Conservation (phyloP, 2,329 filamentous ascomycete genomes). For the Akanthomyces uredinophilus region DNA sequence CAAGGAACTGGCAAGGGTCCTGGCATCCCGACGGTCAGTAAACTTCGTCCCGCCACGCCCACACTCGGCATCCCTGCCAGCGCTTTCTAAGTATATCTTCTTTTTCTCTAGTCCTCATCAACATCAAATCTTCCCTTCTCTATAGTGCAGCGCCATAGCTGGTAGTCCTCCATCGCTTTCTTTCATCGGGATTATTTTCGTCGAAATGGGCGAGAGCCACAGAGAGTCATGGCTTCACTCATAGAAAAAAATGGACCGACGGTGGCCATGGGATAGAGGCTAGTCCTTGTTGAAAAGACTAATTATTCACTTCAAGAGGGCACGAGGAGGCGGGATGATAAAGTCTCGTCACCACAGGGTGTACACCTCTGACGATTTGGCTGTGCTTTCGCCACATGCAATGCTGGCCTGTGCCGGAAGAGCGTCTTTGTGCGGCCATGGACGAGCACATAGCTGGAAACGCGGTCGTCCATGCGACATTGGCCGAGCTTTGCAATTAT, state of each 20-base stretch:
- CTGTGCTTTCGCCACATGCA: neutral
- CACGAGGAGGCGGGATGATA: neutral
- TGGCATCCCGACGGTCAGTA: neutral
- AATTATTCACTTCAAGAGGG: neutral
- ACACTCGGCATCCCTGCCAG: neutral
- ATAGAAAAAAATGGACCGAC: neutral
- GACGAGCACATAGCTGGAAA: neutral
- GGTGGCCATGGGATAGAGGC: neutral
- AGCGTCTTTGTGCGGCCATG: neutral
- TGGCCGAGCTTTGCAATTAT: neutral
- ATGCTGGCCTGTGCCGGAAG: neutral
- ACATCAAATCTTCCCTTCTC: neutral
- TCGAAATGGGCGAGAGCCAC: neutral
- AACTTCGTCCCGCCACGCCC: neutral
- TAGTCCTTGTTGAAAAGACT: conserved; percentile 14
- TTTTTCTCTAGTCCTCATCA: conserved; percentile 1
- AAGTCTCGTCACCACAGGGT: neutral
- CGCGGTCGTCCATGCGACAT: neutral
- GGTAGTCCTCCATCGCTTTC: neutral
- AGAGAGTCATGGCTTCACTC: neutral
- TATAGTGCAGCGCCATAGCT: neutral
- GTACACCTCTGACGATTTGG: neutral
- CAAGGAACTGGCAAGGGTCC: neutral
- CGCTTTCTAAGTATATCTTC: neutral
- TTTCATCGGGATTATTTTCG: neutral